Evolutionary conservation across 106 monocot species (phyloP), one percentile per base, ranked within the genome.

Genomic region (Dioscorea zingiberensis): DNA sequence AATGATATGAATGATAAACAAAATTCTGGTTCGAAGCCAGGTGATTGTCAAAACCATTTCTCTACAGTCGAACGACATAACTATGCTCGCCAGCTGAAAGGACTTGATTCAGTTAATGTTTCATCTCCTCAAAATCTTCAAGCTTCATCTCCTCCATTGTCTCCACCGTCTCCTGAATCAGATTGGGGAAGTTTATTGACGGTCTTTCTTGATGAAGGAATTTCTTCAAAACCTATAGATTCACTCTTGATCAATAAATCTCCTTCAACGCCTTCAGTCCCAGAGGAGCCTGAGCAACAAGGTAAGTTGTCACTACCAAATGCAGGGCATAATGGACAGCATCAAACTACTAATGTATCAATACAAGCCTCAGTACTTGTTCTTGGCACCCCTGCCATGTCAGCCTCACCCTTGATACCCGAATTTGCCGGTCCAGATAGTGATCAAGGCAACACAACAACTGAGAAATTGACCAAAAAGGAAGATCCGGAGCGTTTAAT

Each of bases 161-260:
- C 97, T 53, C 92, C 88, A 63, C 87, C 87, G 51, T 92, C 97
- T 32, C 86, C 92, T 76, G 92, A 92, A 69, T 58, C 84, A 55
- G 92, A 97, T 71, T 89, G 85, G 71, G 81, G 79, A 55, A 60
- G 25, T 49, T 29, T 89, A n/a, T 63, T 86, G 62, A 69, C 88
- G 17, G 70, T 79, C 51, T 63, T 81, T 76, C 22, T 82, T 49
- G 93, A 98, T 78, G 47, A 73, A 63, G 81, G 81, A 69, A 84
- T 86, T 47, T 83, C 87, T 62, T 60, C 82, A 49, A 93, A 86
- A 76, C 70, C 81, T 63, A 55, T 75, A 54, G 83, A 65, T 58
- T 87, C 97, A 54, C 81, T 92, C 65, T 82, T 64, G n/a, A 47
- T 64, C 22, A 77, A 71, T 47, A 83, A 77, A 19, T 92, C 98